Evolutionary conservation across 768 basidiomycete species (phyloP).

Genomic region (Trametes cingulata): DNA sequence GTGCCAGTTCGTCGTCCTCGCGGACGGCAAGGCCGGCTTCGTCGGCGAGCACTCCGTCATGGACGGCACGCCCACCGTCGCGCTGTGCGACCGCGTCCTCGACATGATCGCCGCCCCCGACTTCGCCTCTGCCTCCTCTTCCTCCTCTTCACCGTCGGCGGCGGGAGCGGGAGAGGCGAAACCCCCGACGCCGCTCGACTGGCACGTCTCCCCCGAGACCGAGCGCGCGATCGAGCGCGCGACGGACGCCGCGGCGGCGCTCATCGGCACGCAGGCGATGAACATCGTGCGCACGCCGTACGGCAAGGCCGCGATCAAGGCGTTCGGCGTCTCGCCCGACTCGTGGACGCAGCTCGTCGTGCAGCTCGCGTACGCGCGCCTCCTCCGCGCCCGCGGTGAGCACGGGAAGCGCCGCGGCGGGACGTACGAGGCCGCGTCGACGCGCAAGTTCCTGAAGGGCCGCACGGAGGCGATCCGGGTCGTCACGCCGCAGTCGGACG

Average conservation of each 20-base stretch:
- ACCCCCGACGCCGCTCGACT: conserved; percentile 39
- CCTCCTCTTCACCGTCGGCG: too few relatives aligned
- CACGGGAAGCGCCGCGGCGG: conserved; percentile 57
- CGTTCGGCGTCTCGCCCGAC: conserved; percentile 87
- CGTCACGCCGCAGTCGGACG: conserved; percentile 73
- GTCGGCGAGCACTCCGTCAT: conserved; percentile 94
- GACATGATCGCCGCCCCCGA: conserved; percentile 53
- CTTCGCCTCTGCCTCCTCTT: conserved; percentile 62
- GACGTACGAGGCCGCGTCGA: conserved; percentile 94
- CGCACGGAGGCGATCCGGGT: conserved; percentile 93
- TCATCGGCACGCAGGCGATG: conserved; percentile 65
- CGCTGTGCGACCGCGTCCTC: conserved; percentile 71
- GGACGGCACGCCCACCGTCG: conserved; percentile 84
- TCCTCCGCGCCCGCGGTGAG: conserved; percentile 46
- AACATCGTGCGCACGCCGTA: conserved; percentile 68
- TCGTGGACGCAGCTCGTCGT: conserved; percentile 93
- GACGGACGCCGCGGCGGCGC: conserved; percentile 52
- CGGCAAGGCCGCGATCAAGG: conserved; percentile 85
- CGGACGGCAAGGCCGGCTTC: conserved; percentile 78
- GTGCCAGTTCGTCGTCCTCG: conserved; percentile 80
- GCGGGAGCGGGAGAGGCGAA: conserved; percentile 19
- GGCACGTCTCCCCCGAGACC: conserved; percentile 54
- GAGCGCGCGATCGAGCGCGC: conserved; percentile 56
- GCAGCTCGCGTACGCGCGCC: conserved; percentile 83
- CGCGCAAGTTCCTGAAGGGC: conserved; percentile 85